Evolutionary conservation across 2,329 filamentous ascomycete genomes (phyloP).

Genomic region (Apiospora saccharicola): DNA sequence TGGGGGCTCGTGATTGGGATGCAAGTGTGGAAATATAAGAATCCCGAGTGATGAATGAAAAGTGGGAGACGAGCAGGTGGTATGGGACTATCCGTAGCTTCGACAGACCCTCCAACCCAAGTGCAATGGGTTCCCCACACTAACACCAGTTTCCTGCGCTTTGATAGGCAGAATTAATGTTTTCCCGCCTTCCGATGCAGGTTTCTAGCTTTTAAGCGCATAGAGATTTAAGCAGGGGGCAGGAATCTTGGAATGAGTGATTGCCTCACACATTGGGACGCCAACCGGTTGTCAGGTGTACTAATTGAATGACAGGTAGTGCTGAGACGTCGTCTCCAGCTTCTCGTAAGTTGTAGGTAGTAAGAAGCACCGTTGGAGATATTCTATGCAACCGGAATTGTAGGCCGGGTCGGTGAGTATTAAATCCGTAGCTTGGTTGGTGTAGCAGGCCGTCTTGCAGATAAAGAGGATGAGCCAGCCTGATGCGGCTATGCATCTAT

Average conservation of each 20-base stretch:
- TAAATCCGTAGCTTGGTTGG: background rate
- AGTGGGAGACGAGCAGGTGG: background rate
- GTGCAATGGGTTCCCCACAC: background rate
- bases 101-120: background rate
- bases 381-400: background rate
- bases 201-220: background rate
- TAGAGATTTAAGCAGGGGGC: background rate
- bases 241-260: background rate
- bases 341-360: background rate
- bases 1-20: background rate
- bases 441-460: background rate
- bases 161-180: background rate
- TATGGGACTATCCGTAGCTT: background rate
- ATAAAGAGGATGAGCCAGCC: no score
- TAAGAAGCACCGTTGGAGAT: background rate
- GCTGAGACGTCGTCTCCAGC: background rate
- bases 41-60: background rate
- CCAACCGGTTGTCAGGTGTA: background rate
- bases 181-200: background rate
- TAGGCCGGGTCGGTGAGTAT: background rate
- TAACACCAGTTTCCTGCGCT: background rate
- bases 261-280: background rate
- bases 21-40: background rate
- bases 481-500: background rate
- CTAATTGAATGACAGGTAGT: background rate